phyloP scores from a whole-genome alignment of 768 basidiomycete genomes.

The Phlegmacium glaucopus region DNA sequence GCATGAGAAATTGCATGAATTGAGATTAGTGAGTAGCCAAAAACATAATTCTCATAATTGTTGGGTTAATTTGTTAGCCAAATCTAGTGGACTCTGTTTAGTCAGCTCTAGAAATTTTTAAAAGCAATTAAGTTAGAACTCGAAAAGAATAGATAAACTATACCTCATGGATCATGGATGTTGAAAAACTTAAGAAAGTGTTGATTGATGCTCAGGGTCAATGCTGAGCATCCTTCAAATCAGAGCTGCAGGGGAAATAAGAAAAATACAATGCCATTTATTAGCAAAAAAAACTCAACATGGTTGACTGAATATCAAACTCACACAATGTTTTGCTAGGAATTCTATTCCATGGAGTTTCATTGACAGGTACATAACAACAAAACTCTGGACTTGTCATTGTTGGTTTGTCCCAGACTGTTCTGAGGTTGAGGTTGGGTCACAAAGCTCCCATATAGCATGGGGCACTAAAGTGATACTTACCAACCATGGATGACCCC shows the following conservation, averaged over 20 bases:
- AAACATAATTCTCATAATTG: slow-evolving; percentile 59
- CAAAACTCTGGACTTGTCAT: slow-evolving; percentile 71
- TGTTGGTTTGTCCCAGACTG: slow-evolving; percentile 98
- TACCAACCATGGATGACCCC: too few species aligned
- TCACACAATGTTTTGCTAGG: slow-evolving; percentile 55
- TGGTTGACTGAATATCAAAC: too few species aligned
- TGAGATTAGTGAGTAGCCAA: slow-evolving; percentile 57
- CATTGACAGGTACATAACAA: slow-evolving; percentile 67
- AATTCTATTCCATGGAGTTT: slow-evolving; percentile 79
- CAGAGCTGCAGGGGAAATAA: slow-evolving; percentile 46
- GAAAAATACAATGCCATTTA: not conserved
- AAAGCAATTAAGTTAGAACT: not conserved
- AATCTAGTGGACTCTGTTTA: slow-evolving; percentile 39
- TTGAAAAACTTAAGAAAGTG: slow-evolving; percentile 40
- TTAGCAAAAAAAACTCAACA: not conserved
- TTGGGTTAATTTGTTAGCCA: slow-evolving; percentile 72
- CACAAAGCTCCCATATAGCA: too few species aligned
- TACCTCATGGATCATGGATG: slow-evolving; percentile 81
- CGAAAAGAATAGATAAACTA: slow-evolving; percentile 9
- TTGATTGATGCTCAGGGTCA: slow-evolving; percentile 65
- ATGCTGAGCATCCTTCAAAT: slow-evolving; percentile 73
- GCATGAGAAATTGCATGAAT: slow-evolving; percentile 76
- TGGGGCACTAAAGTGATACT: too few species aligned
- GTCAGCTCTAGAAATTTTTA: slow-evolving; percentile 45
- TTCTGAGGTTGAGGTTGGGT: too few species aligned